Base-by-base conservation (phyloP, 2,329 filamentous ascomycete species). In the Akanthomyces uredinophilus region DNA sequence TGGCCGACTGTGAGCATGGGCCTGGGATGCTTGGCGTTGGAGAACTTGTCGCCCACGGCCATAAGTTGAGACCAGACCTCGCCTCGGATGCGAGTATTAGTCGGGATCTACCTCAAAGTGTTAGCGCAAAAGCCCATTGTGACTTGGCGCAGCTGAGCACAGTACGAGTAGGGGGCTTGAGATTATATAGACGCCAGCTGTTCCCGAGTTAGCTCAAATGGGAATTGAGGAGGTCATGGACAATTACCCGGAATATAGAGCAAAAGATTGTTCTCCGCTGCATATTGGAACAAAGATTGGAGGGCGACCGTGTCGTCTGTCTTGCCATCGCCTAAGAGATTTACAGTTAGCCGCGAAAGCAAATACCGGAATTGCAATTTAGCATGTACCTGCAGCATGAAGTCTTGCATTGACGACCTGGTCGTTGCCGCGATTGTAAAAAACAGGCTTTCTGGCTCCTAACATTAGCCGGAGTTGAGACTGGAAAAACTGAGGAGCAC, bases 341-440 rank as follows among this genome's bases (percentile, higher is more conserved):
- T 8, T 35, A 11, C 27, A 35, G 32, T 35, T 35, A 35, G 32
- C 32, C 32, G 32, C 32, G 7, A 11, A 8, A 35, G 10, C 6
- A 35, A 8, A 11, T 2, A 35, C 2, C 10, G 13, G 24, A 6
- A 29, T 18, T 50, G 47, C 27, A 13, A 10, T 10, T 5, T 50
- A 4, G 43, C 47, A 2, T 51, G 29, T 53, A 53, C 51, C 35
- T 53, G 35, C 32, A 24, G 51, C 35, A 5, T 39, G 35, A 20
- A 53, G 16, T 35, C 51, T 53, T 41, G 51, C 51, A 41, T 53
- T 53, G 51, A 53, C 35, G 32, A 53, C 35, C 35, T 53, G 51
- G 32, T 27, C 49, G 3, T 37, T 51, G 49, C 20, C 35, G 49
- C 29, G 49, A 35, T 51, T 51, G 2, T 51, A 51, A 51, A 51